Percentiles rank a stretch among this genome's conserved stretches.
phyloP scores from a whole-genome alignment of 129 eudicot species.

The Gnaphalium uliginosum region DNA sequence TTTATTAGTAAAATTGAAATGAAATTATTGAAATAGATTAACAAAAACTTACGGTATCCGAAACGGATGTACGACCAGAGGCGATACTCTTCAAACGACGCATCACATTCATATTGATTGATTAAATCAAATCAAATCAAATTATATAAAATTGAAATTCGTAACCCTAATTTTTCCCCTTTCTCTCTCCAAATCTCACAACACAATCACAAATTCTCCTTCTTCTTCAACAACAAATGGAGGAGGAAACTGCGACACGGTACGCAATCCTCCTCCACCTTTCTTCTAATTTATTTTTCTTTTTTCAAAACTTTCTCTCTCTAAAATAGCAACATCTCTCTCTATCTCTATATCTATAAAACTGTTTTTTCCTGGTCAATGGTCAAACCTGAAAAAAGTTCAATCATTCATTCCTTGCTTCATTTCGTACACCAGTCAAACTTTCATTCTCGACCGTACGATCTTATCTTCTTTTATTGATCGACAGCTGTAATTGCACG shows the following conservation, averaged over 20 bases:
- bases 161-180: conserved; percentile 36
- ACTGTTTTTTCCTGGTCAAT: conserved; percentile 34
- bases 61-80: conserved; percentile 88
- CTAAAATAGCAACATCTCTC: background rate
- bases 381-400: conserved; percentile 45
- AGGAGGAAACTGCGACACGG: conserved; percentile 48
- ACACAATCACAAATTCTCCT: conserved; percentile 1
- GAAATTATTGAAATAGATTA: no score
- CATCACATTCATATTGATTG: conserved; percentile 73
- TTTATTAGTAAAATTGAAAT: background rate
- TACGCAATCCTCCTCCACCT: conserved; percentile 50
- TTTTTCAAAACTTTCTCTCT: conserved; percentile 22
- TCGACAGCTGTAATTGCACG: conserved; percentile 28
- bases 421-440: conserved; percentile 44
- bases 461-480: background rate
- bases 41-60: conserved; percentile 67
- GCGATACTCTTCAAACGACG: conserved; percentile 94
- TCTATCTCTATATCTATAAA: background rate
- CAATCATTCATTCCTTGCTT: conserved; percentile 44
- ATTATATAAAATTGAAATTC: background rate
- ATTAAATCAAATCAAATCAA: background rate
- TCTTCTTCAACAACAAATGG: conserved; percentile 22
- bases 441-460: conserved; percentile 21
- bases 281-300: background rate
- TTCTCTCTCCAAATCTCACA: conserved; percentile 31